Percentiles rank a stretch among this genome's conserved stretches.
Evolutionary conservation across 306 rosid species (phyloP).

Genomic region (Glycine latifolia): DNA sequence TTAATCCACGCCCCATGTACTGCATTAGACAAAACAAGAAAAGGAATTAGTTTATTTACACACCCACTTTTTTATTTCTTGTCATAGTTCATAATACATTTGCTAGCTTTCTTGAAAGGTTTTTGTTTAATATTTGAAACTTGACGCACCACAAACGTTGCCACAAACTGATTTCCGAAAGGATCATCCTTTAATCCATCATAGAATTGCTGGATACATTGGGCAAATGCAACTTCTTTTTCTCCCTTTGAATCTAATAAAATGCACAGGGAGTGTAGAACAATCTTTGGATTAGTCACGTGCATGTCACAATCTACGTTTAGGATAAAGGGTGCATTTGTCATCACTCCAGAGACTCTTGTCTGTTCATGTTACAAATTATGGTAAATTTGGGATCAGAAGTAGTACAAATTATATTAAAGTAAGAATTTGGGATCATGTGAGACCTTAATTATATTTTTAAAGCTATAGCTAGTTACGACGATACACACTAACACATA

Average conservation of each 20-base stretch:
- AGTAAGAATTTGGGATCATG: too few species aligned
- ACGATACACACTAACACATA: neutral
- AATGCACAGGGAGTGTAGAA: slow-evolving; percentile 60
- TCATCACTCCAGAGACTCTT: slow-evolving; percentile 74
- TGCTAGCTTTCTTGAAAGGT: neutral
- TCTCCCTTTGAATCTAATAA: slow-evolving; percentile 49
- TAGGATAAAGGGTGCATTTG: slow-evolving; percentile 65
- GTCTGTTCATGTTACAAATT: slow-evolving; percentile 45
- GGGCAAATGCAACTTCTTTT: slow-evolving; percentile 65
- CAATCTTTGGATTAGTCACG: slow-evolving; percentile 58
- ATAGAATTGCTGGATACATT: slow-evolving; percentile 56
- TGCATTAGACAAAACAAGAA: neutral
- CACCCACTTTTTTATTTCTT: neutral
- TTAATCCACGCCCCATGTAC: slow-evolving; percentile 48
- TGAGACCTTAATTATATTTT: too few species aligned
- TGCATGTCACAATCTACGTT: slow-evolving; percentile 82
- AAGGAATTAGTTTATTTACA: neutral
- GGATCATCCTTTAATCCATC: slow-evolving; percentile 71
- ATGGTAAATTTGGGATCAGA: neutral
- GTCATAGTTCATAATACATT: neutral
- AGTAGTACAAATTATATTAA: too few species aligned
- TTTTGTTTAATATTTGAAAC: neutral
- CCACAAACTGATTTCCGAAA: slow-evolving; percentile 60
- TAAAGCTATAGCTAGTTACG: too few species aligned
- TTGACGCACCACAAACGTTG: slow-evolving; percentile 34